phyloP scores from a whole-genome alignment of 768 basidiomycete species.

The Xanthoconium stramineum region DNA sequence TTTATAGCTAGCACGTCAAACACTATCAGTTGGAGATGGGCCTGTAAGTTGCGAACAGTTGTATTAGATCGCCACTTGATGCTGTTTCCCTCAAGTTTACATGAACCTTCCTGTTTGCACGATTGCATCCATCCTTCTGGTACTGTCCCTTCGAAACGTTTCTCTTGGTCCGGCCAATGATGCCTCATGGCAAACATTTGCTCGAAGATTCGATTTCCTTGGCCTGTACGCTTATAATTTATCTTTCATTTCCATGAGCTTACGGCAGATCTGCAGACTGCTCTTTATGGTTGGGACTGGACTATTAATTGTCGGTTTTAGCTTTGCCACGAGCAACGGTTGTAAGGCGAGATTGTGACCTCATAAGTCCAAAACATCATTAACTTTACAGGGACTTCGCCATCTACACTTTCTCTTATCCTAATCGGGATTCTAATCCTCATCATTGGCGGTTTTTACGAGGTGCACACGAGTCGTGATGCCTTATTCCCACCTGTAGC shows the following conservation, averaged over 20 bases:
- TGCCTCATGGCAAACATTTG: constrained; percentile 56
- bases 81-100: constrained; percentile 51
- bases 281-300: constrained; percentile 76
- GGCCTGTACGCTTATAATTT: constrained; percentile 58
- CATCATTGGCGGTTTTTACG: constrained; percentile 61
- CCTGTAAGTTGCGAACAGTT: constrained; percentile 52
- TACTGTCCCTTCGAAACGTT: constrained; percentile 58
- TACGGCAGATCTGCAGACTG: constrained; percentile 41
- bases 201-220: constrained; percentile 65
- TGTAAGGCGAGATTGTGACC: constrained; percentile 46
- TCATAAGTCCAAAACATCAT: constrained; percentile 11
- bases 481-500: constrained; percentile 66
- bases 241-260: constrained; percentile 14
- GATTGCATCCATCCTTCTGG: constrained; percentile 54
- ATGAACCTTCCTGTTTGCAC: constrained; percentile 78
- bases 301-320: constrained; percentile 75
- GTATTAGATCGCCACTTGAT: constrained; percentile 17
- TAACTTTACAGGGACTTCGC: constrained; percentile 52
- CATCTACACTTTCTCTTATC: constrained; percentile 60
- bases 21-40: constrained; percentile 74
- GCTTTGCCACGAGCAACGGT: constrained; percentile 63
- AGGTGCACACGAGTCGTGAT: constrained; percentile 62
- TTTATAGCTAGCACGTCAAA: constrained; percentile 25
- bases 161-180: constrained; percentile 42
- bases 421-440: constrained; percentile 53